Evolutionary conservation across 2,329 filamentous ascomycete genomes (phyloP).

Genomic region (Cytospora schulzeri): DNA sequence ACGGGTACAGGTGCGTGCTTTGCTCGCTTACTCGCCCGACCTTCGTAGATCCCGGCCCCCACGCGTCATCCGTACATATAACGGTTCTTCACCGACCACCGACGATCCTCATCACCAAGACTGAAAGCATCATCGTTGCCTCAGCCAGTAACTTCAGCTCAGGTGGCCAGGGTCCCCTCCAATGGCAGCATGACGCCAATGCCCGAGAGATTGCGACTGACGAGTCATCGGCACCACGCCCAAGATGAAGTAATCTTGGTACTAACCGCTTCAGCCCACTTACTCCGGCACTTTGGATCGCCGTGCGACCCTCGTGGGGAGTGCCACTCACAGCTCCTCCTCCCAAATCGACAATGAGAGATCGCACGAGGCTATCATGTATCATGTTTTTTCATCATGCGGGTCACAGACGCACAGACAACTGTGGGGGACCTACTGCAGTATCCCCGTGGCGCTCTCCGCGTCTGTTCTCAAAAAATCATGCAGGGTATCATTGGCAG

Average conservation of each 20-base stretch:
- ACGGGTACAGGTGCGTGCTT: too few relatives aligned
- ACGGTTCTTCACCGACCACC: not conserved
- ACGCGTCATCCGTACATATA: not conserved
- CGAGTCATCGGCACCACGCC: constrained; percentile 5
- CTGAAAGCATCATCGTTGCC: not conserved
- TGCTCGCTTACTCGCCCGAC: too few relatives aligned
- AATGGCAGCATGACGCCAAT: not conserved
- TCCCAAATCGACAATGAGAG: not conserved
- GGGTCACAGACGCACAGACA: not conserved
- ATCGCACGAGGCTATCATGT: not conserved
- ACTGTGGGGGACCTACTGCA: not conserved
- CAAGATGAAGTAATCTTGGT: constrained; percentile 23
- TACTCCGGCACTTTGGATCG: not conserved
- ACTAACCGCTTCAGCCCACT: not conserved
- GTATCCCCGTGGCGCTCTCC: not conserved
- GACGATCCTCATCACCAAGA: not conserved
- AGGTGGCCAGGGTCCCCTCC: not conserved
- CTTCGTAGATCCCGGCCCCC: not conserved
- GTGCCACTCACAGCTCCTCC: not conserved
- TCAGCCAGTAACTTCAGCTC: not conserved
- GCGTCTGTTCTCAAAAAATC: not conserved
- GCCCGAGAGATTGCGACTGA: constrained; percentile 16
- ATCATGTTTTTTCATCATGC: not conserved
- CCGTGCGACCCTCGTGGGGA: not conserved
- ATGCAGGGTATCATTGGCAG: not conserved